phyloP scores from a whole-genome alignment of 1,139 yeast genomes.

The Sugiyamaella pinicola region DNA sequence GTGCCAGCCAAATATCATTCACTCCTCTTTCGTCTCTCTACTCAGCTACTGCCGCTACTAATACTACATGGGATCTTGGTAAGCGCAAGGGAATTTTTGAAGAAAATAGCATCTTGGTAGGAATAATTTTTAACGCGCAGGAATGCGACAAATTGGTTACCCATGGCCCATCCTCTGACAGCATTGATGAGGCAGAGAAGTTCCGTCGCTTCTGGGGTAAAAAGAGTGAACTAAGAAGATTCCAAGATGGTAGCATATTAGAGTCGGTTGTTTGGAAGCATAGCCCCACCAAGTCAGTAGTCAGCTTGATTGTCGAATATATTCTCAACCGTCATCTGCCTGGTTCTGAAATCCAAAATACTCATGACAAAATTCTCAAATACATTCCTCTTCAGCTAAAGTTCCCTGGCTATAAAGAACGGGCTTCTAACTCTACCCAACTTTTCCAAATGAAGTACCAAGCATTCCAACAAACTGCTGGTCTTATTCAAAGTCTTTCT shows the following conservation, averaged over 20 bases:
- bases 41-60: constrained; percentile 17
- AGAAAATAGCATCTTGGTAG: constrained; percentile 47
- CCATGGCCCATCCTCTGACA: constrained; percentile 71
- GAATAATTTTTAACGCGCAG: constrained; percentile 68
- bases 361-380: constrained; percentile 33
- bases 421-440: constrained; percentile 54
- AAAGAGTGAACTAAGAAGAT: constrained; percentile 81
- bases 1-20: constrained; percentile 50
- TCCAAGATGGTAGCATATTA: constrained; percentile 79
- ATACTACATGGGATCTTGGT: constrained; percentile 47
- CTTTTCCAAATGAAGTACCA: constrained; percentile 60
- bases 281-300: constrained; percentile 59
- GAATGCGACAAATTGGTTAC: constrained; percentile 82
- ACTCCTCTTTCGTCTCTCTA: constrained; percentile 38
- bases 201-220: constrained; percentile 91
- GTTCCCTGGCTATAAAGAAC: constrained; percentile 48
- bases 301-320: constrained; percentile 65
- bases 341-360: constrained; percentile 28
- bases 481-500: constrained; percentile 50
- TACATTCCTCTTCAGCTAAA: constrained; percentile 62
- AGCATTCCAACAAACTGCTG: constrained; percentile 69
- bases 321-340: constrained; percentile 63
- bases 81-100: constrained; percentile 57
- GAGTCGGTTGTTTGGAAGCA: constrained; percentile 87
- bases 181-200: constrained; percentile 65